phyloP scores from a whole-genome alignment of 306 rosid species.

The Heteromeles arbutifolia region DNA sequence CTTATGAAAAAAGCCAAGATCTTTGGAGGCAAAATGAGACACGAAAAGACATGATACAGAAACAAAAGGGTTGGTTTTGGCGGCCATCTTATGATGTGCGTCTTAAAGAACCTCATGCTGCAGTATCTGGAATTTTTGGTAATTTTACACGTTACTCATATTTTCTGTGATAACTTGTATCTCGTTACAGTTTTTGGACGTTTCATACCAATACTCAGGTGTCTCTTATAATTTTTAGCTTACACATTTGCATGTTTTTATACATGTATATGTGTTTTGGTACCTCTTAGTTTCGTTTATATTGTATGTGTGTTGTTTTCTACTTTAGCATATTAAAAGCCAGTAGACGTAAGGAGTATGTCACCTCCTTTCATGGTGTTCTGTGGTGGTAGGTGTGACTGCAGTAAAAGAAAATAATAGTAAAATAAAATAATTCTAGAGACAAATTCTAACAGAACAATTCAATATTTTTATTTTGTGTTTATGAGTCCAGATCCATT shows the following conservation, averaged over 20 bases:
- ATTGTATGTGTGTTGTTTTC: background rate
- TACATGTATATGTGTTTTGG: background rate
- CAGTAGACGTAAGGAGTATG: background rate
- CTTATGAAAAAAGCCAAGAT: slow-evolving; percentile 54
- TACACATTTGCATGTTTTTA: background rate
- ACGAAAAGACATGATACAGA: slow-evolving; percentile 21
- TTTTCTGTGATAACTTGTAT: background rate
- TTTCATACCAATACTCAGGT: background rate
- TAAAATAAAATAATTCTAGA: background rate
- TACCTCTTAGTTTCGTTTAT: background rate
- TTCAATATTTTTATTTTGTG: background rate
- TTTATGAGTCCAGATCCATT: background rate
- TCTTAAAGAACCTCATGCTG: slow-evolving; percentile 66
- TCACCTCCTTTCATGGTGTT: background rate
- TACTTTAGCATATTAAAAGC: background rate
- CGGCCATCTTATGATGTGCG: slow-evolving; percentile 55
- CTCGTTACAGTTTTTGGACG: background rate
- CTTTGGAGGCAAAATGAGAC: slow-evolving; percentile 50
- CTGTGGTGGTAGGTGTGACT: background rate
- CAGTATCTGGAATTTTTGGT: slow-evolving; percentile 76
- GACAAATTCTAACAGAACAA: background rate
- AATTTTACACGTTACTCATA: slow-evolving; percentile 13
- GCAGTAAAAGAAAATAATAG: background rate
- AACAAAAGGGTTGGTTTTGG: slow-evolving; percentile 17
- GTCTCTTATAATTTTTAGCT: background rate